A percentile compares a stretch with the other conserved stretches of the same genome.
Conservation (phyloP, 331 rosid genomes). For the Stylosanthes scabra region DNA sequence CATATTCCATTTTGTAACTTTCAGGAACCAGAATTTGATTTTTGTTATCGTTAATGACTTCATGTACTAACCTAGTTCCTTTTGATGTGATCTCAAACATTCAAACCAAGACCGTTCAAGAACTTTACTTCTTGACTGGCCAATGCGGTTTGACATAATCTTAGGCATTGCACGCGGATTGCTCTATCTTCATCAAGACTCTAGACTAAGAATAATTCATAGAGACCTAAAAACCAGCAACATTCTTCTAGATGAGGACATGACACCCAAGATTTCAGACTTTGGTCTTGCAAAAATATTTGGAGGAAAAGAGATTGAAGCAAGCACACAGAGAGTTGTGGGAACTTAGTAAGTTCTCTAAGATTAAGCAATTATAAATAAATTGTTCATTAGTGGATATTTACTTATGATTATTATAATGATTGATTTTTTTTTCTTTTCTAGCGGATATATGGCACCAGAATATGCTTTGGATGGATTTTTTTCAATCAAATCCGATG, state of each 20-base stretch:
- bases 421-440: neutral
- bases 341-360: constrained; percentile 61
- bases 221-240: constrained; percentile 65
- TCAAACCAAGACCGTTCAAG: constrained; percentile 41
- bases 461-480: constrained; percentile 60
- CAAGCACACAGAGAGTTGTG: constrained; percentile 50
- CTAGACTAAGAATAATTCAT: constrained; percentile 54
- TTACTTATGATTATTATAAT: neutral
- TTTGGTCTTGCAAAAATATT: constrained; percentile 66
- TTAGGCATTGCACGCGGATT: constrained; percentile 57
- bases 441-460: constrained; percentile 62
- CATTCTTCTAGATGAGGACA: constrained; percentile 58
- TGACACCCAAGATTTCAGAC: constrained; percentile 72
- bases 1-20: neutral
- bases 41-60: neutral
- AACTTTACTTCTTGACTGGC: constrained; percentile 45
- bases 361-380: neutral
- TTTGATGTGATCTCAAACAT: neutral
- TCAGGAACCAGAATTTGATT: neutral
- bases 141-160: constrained; percentile 57
- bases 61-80: neutral
- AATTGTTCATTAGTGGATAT: neutral
- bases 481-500: constrained; percentile 59
- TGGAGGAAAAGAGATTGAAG: constrained; percentile 57
- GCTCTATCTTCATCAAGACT: constrained; percentile 69